Base-by-base conservation (phyloP, 1,139 yeast species). In the Hansenula sp. region DNA sequence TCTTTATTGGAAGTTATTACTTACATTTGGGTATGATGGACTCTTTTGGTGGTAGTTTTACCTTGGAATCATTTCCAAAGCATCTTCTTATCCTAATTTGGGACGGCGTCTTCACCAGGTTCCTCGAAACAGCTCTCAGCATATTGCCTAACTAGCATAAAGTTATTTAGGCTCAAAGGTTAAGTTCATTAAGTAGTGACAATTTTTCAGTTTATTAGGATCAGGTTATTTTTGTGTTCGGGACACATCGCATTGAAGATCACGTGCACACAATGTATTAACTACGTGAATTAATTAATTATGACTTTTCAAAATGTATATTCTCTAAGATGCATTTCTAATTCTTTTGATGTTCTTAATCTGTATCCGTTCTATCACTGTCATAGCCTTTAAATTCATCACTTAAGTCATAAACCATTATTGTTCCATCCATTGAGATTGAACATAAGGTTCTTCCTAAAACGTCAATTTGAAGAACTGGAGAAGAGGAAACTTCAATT, bases 381-480 rank as follows among this genome's bases (percentile, higher is more conserved):
- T 44, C 49, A 11, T 43, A 40, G 2, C 42, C 42, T 6, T 30
- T 36, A 22, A 42, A 34, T 16, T 27, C 24, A 16, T 38, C 39
- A 14, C 27, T 18, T 28, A 53, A 44, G 30, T 61, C 62, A 70
- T 71, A 68, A 8, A 69, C 44, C 22, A 55, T 51, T 3, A 66
- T 47, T 2, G 55, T 53, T 3, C 79, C 78, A 43, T 68, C 64
- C 34, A 68, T 50, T 6, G 77, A 64, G 2, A 71, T 57, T 0
- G 78, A 65, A 1, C 69, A 72, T 44, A 83, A 53, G 1, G 59
- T 73, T 1, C 62, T 57, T 10, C 65, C 65, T 24, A 45, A 52
- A 6, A 63, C 55, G 46, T 74, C 80, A 4, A 80, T 66, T 37
- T 73, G 71, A 44, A 80, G 60, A 2, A 80, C 75, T 0, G 79